phyloP scores from a whole-genome alignment of 768 basidiomycete species.

The Omphalotus guepiniiformis region DNA sequence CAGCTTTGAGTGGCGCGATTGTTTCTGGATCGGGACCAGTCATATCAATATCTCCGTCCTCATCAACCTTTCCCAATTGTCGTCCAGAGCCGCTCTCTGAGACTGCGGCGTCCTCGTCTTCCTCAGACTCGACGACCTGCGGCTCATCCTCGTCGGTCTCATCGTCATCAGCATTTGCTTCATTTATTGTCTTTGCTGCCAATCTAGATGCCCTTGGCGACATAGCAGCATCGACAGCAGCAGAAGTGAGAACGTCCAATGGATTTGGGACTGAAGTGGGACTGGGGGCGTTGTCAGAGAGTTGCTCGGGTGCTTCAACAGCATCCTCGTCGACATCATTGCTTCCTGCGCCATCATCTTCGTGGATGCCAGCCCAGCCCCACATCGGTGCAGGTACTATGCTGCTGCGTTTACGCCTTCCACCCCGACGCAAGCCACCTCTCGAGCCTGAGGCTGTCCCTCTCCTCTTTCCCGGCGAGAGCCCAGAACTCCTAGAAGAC shows the following conservation, averaged over 20 bases:
- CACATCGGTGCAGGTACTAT: constrained; percentile 81
- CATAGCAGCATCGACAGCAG: constrained; percentile 21
- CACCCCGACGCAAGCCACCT: constrained; percentile 16
- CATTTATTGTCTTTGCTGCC: constrained; percentile 17
- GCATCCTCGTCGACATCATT: constrained; percentile 19
- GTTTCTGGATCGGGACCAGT: not conserved
- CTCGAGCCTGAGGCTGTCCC: constrained; percentile 6
- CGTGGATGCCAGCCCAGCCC: constrained; percentile 69
- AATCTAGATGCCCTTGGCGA: constrained; percentile 15
- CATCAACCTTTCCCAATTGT: not conserved
- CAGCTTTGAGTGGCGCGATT: not conserved
- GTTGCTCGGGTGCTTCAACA: not conserved
- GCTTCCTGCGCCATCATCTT: constrained; percentile 15
- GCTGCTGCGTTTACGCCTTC: constrained; percentile 55
- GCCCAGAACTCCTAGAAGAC: not conserved
- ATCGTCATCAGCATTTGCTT: constrained; percentile 26
- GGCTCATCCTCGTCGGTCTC: constrained; percentile 16
- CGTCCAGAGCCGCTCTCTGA: not conserved
- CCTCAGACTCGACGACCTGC: not conserved
- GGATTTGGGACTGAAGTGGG: constrained; percentile 3
- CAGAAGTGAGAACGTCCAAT: constrained; percentile 3
- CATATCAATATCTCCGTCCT: constrained; percentile 1
- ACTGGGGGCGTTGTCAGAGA: not conserved
- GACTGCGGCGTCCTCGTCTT: not conserved
- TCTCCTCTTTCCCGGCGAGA: no score